Evolutionary conservation across 805 yeast species (phyloP).

Genomic region (Yamadazyma takamatsuzukensis): DNA sequence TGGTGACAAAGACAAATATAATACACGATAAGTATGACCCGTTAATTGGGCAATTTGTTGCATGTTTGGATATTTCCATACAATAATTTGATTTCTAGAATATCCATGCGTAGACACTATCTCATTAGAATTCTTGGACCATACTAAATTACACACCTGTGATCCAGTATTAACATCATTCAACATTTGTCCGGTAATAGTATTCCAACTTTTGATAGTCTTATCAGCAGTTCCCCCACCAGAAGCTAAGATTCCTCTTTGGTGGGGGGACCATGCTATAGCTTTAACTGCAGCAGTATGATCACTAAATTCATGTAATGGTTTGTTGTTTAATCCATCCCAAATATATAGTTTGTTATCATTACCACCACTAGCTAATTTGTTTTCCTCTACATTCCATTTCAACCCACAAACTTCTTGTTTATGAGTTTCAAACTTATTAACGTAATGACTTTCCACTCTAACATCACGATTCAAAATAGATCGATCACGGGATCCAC

Average conservation of each 20-base stretch:
- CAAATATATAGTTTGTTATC: constrained; percentile 85
- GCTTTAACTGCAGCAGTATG: constrained; percentile 97
- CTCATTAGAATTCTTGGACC: constrained; percentile 92
- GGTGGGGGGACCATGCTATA: constrained; percentile 96
- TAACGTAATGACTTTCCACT: constrained; percentile 74
- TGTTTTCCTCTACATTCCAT: constrained; percentile 91
- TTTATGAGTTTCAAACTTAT: constrained; percentile 67
- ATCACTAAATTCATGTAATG: constrained; percentile 70
- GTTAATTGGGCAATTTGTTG: constrained; percentile 90
- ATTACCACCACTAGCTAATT: constrained; percentile 92
- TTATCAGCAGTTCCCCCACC: constrained; percentile 98
- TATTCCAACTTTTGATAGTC: constrained; percentile 88
- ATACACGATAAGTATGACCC: constrained; percentile 90
- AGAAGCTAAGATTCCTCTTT: constrained; percentile 84
- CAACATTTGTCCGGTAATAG: constrained; percentile 67
- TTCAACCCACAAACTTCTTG: constrained; percentile 96
- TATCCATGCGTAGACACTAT: constrained; percentile 94
- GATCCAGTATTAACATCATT: constrained; percentile 92
- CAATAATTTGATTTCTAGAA: constrained; percentile 81
- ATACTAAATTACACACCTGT: constrained; percentile 88
- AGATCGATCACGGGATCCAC: constrained; percentile 83
- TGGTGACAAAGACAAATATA: constrained; percentile 85
- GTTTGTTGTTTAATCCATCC: constrained; percentile 72
- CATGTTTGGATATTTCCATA: constrained; percentile 94
- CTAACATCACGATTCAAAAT: constrained; percentile 92